Percentiles rank a stretch among this genome's conserved stretches.
Conservation (phyloP, 2,329 filamentous ascomycete genomes). For the Aspergillus amoenus region DNA sequence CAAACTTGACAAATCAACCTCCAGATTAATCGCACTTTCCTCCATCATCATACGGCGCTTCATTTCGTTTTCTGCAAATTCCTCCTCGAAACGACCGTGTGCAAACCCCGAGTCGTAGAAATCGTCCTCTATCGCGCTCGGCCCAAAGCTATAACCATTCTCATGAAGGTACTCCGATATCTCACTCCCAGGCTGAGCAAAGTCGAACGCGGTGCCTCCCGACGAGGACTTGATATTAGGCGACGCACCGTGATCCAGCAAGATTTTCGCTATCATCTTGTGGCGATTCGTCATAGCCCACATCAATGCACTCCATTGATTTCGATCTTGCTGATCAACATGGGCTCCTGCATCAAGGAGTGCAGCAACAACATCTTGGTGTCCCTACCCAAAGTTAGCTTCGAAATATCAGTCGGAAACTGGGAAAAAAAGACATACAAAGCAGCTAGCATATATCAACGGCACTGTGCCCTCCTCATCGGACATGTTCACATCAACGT, state of each 20-base stretch:
- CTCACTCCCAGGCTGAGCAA: conserved; percentile 91
- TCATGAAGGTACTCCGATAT: conserved; percentile 94
- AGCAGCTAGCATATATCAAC: conserved; percentile 96
- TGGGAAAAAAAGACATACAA: conserved; percentile 58
- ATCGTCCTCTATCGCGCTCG: conserved; percentile 60
- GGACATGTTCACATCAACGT: conserved; percentile 79
- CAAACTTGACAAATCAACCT: conserved; percentile 93
- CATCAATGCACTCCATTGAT: conserved; percentile 97
- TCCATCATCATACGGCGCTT: conserved; percentile 94
- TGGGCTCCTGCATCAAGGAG: conserved; percentile 82
- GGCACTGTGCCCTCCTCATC: conserved; percentile 97
- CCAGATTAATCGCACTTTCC: conserved; percentile 94
- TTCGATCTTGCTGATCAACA: conserved; percentile 91
- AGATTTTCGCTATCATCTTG: conserved; percentile 88
- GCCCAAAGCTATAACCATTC: conserved; percentile 73
- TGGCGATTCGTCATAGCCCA: conserved; percentile 99
- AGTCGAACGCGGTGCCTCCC: conserved; percentile 91
- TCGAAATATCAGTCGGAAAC: background rate
- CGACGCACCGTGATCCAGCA: conserved; percentile 92
- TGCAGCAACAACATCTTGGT: conserved; percentile 81
- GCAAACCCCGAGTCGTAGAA: conserved; percentile 93
- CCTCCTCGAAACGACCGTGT: conserved; percentile 92
- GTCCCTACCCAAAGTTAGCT: conserved; percentile 57
- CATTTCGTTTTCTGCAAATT: conserved; percentile 95
- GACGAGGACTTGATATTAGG: conserved; percentile 93